These are phyloP conservation scores for Huntiella bhutanensis DNA, from an alignment of 2,329 filamentous ascomycete genomes.

Conservation along the genomic window DNA sequence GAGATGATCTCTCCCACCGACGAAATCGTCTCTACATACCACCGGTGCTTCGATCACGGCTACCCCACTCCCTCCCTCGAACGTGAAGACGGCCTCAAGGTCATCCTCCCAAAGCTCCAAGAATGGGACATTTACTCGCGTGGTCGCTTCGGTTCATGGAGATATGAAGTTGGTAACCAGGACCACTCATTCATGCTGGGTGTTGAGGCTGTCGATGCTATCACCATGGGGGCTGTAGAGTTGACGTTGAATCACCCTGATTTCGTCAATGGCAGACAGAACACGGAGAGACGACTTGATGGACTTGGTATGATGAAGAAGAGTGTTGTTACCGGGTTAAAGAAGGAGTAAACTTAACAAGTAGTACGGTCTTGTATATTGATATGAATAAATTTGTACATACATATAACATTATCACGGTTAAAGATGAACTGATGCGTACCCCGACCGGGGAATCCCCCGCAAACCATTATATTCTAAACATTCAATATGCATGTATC, in stretches of 20 bases:
- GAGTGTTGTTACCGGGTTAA: not conserved
- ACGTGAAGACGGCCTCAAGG: conserved; percentile 81
- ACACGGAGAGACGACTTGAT: conserved; percentile 41
- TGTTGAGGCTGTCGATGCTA: conserved; percentile 80
- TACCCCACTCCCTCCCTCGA: conserved; percentile 92
- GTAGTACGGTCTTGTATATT: too few species aligned
- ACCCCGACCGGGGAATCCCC: too few species aligned
- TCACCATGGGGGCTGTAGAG: conserved; percentile 76
- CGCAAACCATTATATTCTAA: too few species aligned
- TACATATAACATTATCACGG: too few species aligned
- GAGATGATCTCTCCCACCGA: conserved; percentile 82
- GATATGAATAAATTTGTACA: too few species aligned
- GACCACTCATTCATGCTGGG: conserved; percentile 97
- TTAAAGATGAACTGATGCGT: too few species aligned
- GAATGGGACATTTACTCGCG: conserved; percentile 83
- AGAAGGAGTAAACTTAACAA: too few species aligned
- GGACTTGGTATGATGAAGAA: conserved; percentile 3
- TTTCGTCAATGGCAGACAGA: conserved; percentile 68
- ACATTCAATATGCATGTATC: too few species aligned
- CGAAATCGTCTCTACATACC: conserved; percentile 95
- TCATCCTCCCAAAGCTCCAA: conserved; percentile 84
- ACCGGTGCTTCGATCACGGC: conserved; percentile 93
- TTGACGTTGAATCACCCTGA: conserved; percentile 91
- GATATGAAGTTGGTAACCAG: conserved; percentile 93
- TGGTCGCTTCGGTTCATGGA: conserved; percentile 94